Evolutionary conservation across 305 asterid genomes (phyloP).

Genomic region (Ilex paraguariensis): DNA sequence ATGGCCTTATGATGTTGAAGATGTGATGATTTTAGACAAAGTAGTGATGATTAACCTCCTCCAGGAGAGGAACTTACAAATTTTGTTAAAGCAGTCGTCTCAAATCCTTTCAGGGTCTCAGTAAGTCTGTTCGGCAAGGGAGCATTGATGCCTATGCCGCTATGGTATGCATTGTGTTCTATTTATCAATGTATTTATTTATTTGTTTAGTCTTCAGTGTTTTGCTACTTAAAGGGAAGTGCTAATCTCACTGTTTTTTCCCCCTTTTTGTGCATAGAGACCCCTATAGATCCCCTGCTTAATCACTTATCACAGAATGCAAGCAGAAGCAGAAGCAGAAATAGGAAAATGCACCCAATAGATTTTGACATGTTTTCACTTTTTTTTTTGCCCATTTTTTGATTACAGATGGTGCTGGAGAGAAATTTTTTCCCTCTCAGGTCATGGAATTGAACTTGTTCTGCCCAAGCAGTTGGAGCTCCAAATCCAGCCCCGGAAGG

Average conservation of each 20-base stretch:
- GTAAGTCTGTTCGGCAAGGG: conserved; percentile 51
- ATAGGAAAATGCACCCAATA: too few relatives aligned
- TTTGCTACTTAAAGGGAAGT: too few relatives aligned
- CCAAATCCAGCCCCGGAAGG: conserved; percentile 46
- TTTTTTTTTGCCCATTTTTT: not conserved
- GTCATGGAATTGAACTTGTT: conserved; percentile 62
- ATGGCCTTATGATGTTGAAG: too few relatives aligned
- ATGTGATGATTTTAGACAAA: too few relatives aligned
- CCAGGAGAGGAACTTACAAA: too few relatives aligned
- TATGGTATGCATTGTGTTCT: conserved; percentile 36
- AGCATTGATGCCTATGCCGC: conserved; percentile 79
- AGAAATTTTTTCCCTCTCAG: conserved; percentile 52
- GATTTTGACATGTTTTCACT: too few relatives aligned
- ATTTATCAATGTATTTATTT: not conserved
- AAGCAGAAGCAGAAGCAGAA: too few relatives aligned
- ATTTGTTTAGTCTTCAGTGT: not conserved
- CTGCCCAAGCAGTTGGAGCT: conserved; percentile 70
- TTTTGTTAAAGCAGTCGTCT: not conserved
- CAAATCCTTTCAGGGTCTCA: conserved; percentile 44
- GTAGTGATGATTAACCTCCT: too few relatives aligned
- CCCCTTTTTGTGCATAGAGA: too few relatives aligned
- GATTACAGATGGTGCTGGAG: conserved; percentile 69
- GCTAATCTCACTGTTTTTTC: too few relatives aligned
- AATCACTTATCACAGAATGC: too few relatives aligned
- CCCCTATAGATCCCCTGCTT: too few relatives aligned